Percentiles rank a stretch among this genome's conserved stretches.
These are phyloP conservation scores for Telfairia occidentalis DNA, from an alignment of 331 rosid genomes.

Conservation along the genomic window DNA sequence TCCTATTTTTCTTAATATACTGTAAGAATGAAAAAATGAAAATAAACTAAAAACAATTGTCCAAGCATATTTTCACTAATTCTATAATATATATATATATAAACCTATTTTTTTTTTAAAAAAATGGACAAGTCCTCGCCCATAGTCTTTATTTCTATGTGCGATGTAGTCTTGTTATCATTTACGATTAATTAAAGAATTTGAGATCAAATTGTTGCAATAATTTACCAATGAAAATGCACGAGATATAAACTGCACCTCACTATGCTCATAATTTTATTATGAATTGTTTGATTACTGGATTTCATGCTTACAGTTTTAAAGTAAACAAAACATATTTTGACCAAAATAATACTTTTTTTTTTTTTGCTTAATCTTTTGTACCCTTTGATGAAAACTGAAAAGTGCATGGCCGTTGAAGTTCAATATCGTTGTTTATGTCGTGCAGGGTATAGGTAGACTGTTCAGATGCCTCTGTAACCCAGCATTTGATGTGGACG, in stretches of 20 bases:
- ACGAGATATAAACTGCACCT: background rate
- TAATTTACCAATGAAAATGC: too few species aligned
- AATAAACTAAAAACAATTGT: too few species aligned
- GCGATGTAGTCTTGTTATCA: too few species aligned
- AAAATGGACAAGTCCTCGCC: background rate
- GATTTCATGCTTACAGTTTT: background rate
- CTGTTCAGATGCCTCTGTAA: constrained; percentile 95
- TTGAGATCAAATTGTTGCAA: too few species aligned
- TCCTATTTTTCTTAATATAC: too few species aligned
- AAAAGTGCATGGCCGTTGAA: background rate
- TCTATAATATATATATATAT: too few species aligned
- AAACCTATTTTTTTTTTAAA: too few species aligned
- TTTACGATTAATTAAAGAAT: too few species aligned
- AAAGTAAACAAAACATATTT: background rate
- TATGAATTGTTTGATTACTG: background rate
- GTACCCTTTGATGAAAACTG: background rate
- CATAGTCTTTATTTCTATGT: background rate
- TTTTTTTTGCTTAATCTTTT: background rate
- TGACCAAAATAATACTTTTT: background rate
- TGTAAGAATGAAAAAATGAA: too few species aligned
- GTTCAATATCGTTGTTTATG: background rate
- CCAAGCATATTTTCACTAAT: too few species aligned
- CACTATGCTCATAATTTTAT: background rate
- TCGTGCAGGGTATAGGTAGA: constrained; percentile 70
- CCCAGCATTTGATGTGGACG: constrained; percentile 96